Evolutionary conservation across 306 rosid genomes (phyloP).

Genomic region (Citrullus amarus): DNA sequence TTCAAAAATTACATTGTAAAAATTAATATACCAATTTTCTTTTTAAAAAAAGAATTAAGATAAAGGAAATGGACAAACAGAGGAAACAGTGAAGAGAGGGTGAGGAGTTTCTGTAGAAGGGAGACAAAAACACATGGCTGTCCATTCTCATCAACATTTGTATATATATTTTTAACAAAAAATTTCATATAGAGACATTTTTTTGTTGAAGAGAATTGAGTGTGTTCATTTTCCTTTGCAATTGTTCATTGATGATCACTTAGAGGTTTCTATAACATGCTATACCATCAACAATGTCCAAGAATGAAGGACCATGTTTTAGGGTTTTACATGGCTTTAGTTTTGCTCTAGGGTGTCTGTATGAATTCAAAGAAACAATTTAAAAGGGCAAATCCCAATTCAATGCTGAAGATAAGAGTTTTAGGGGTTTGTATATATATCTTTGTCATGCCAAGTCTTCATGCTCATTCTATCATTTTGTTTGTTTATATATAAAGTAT

Average conservation of each 20-base stretch:
- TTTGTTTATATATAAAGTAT: not conserved
- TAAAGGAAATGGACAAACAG: not conserved
- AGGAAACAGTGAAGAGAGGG: conserved; percentile 1
- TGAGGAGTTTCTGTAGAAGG: not conserved
- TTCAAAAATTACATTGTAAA: not conserved
- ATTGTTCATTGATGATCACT: not conserved
- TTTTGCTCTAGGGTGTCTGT: not conserved
- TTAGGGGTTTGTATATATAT: not conserved
- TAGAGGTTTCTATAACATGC: not conserved
- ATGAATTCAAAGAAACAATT: not conserved
- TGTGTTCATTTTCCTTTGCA: not conserved
- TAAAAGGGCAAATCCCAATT: not conserved
- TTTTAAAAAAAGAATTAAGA: too few species aligned
- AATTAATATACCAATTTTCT: too few species aligned
- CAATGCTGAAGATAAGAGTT: not conserved
- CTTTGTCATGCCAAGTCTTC: not conserved
- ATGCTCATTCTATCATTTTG: not conserved
- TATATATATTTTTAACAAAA: not conserved
- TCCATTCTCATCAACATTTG: not conserved
- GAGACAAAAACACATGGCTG: conserved; percentile 9
- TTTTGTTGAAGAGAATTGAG: not conserved
- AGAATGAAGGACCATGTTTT: conserved; percentile 5
- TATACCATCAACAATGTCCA: not conserved
- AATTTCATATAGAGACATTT: not conserved
- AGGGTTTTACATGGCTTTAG: not conserved